Conservation (phyloP, 768 basidiomycete genomes). For the Mycena galopus region DNA sequence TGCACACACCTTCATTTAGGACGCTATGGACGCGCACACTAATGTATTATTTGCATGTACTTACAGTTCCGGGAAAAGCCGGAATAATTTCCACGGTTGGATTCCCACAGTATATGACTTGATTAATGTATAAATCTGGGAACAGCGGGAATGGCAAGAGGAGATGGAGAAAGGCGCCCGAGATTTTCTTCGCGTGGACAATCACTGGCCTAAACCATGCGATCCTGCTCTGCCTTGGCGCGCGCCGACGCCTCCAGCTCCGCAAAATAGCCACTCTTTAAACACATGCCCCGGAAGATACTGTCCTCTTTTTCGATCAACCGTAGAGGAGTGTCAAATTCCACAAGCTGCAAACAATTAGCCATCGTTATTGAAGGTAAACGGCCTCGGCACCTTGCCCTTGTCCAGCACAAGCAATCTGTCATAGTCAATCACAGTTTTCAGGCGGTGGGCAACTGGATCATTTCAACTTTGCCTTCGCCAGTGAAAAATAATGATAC, state of each 20-base stretch:
- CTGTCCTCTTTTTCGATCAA: slow-evolving; percentile 61
- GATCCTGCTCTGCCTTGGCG: slow-evolving; percentile 18
- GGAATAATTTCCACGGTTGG: too few species aligned
- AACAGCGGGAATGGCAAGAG: too few species aligned
- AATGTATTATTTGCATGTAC: too few species aligned
- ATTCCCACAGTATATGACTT: too few species aligned
- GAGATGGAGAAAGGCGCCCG: too few species aligned
- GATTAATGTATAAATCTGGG: too few species aligned
- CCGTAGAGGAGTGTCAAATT: slow-evolving; percentile 66
- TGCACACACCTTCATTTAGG: too few species aligned
- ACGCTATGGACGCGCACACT: too few species aligned
- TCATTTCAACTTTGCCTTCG: background rate
- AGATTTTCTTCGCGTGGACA: too few species aligned
- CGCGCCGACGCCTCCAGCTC: slow-evolving; percentile 30
- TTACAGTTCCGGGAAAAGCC: too few species aligned
- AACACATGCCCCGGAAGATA: slow-evolving; percentile 65
- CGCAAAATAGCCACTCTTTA: slow-evolving; percentile 52
- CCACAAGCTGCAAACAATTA: slow-evolving; percentile 36
- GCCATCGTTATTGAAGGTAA: background rate
- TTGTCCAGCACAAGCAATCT: slow-evolving; percentile 69
- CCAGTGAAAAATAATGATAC: too few species aligned
- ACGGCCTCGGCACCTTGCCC: slow-evolving; percentile 42
- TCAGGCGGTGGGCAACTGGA: slow-evolving; percentile 32
- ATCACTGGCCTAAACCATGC: too few species aligned
- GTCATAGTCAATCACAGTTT: slow-evolving; percentile 66